These are phyloP conservation scores for Hypoxylon crocopeplum DNA, from an alignment of 495 filamentous ascomycete species.

Conservation along the genomic window DNA sequence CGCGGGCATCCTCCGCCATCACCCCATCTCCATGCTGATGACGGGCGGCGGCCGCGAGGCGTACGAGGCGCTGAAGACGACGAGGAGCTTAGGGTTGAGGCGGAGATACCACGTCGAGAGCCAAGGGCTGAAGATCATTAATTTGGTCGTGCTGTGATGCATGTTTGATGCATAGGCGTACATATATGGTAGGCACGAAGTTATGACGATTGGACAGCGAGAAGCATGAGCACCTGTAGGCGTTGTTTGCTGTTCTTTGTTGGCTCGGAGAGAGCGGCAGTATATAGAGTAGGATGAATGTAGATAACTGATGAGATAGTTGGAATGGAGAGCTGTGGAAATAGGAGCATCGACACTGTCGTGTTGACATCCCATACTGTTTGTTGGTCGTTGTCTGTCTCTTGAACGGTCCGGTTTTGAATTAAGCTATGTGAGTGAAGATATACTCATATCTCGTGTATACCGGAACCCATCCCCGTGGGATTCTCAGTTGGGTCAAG, in stretches of 20 bases:
- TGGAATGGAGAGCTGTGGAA: too few species aligned
- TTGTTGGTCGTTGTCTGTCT: neutral
- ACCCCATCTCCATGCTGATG: constrained; percentile 85
- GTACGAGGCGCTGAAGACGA: constrained; percentile 65
- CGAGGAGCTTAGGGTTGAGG: constrained; percentile 71
- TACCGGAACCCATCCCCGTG: too few species aligned
- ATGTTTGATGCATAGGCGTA: constrained; percentile 7
- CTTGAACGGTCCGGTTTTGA: neutral
- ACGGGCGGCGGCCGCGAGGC: constrained; percentile 76
- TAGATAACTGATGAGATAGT: too few species aligned
- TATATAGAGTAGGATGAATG: too few species aligned
- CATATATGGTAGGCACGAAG: neutral
- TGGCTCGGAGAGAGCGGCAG: too few species aligned
- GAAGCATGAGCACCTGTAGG: neutral
- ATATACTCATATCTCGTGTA: neutral
- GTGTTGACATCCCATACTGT: neutral
- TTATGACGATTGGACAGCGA: neutral
- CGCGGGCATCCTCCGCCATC: constrained; percentile 71
- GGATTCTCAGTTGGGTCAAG: too few species aligned
- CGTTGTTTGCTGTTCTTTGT: neutral
- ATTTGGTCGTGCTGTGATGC: constrained; percentile 75
- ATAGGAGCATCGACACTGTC: too few species aligned
- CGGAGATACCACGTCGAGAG: constrained; percentile 82
- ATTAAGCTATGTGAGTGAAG: neutral
- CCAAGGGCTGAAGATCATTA: constrained; percentile 78